Evolutionary conservation across 768 basidiomycete species (phyloP).

Genomic region (Leccinum arenicola): DNA sequence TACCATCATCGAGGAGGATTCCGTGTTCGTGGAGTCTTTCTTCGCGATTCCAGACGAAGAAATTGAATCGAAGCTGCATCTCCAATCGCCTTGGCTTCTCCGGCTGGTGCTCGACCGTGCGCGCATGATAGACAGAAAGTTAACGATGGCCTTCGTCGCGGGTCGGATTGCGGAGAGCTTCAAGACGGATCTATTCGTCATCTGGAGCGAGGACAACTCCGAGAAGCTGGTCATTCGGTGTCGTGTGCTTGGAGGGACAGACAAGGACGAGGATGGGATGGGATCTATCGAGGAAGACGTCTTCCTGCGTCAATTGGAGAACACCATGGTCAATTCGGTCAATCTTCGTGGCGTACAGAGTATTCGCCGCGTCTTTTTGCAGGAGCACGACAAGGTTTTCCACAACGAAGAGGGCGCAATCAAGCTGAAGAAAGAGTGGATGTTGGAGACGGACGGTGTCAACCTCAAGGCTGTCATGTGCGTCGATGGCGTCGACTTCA

Average conservation of each 20-base stretch:
- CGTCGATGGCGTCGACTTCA: constrained; percentile 92
- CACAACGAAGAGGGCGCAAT: constrained; percentile 66
- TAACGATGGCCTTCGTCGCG: constrained; percentile 93
- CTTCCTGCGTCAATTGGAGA: constrained; percentile 94
- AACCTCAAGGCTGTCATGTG: constrained; percentile 95
- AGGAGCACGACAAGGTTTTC: constrained; percentile 77
- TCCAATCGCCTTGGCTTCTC: constrained; percentile 96
- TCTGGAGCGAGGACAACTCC: constrained; percentile 98
- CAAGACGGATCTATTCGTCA: constrained; percentile 94
- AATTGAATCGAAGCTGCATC: constrained; percentile 83
- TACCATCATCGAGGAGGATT: constrained; percentile 95
- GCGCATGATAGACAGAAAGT: constrained; percentile 96
- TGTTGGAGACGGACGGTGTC: constrained; percentile 94
- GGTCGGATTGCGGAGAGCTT: constrained; percentile 92
- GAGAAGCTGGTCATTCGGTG: constrained; percentile 97
- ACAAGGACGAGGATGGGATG: constrained; percentile 82
- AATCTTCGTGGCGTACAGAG: constrained; percentile 89
- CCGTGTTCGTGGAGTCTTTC: constrained; percentile 96
- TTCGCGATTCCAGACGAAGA: constrained; percentile 99
- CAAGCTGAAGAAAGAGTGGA: constrained; percentile 77
- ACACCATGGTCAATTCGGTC: constrained; percentile 94
- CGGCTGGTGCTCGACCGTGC: constrained; percentile 95
- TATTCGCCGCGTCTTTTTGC: constrained; percentile 91
- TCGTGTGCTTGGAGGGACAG: constrained; percentile 79
- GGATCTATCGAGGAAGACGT: constrained; percentile 86